phyloP scores from a whole-genome alignment of 2,329 filamentous ascomycete genomes.

The Rhinocladiella similis region DNA sequence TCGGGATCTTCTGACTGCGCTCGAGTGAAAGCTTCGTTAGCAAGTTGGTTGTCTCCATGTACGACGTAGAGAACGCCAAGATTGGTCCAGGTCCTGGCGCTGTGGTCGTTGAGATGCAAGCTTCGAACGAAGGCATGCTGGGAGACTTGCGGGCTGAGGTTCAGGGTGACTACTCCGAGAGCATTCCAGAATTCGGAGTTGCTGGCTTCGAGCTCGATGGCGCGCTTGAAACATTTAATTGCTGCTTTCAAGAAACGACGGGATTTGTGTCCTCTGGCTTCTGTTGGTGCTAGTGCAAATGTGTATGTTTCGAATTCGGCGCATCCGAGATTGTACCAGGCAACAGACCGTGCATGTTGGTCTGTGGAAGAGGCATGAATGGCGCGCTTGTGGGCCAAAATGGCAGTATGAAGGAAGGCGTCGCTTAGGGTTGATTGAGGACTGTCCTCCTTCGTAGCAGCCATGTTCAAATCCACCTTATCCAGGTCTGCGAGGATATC shows the following conservation, averaged over 20 bases:
- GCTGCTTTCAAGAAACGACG: conserved; percentile 74
- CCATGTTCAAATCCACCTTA: conserved; percentile 40
- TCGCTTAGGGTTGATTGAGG: conserved; percentile 40
- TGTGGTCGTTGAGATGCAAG: conserved; percentile 87
- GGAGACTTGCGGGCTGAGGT: conserved; percentile 79
- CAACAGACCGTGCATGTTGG: conserved; percentile 85
- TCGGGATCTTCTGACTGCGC: conserved; percentile 94
- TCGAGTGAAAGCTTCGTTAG: conserved; percentile 84
- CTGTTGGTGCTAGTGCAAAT: conserved; percentile 39
- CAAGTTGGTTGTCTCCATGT: conserved; percentile 80
- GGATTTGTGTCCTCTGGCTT: conserved; percentile 51
- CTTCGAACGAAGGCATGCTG: conserved; percentile 94
- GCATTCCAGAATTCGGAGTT: conserved; percentile 98
- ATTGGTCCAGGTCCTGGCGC: conserved; percentile 84
- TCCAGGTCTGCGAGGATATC: conserved; percentile 70
- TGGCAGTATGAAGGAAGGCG: conserved; percentile 67
- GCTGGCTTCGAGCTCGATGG: conserved; percentile 91
- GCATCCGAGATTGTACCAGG: conserved; percentile 96
- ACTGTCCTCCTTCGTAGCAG: conserved; percentile 28
- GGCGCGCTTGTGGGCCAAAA: conserved; percentile 85
- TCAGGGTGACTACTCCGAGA: conserved; percentile 84
- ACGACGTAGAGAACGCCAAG: conserved; percentile 82
- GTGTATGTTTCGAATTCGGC: conserved; percentile 79
- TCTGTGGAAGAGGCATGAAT: conserved; percentile 73
- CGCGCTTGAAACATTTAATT: conserved; percentile 87